phyloP scores from a whole-genome alignment of 805 yeast species.

The Clavispora vitiphila region DNA sequence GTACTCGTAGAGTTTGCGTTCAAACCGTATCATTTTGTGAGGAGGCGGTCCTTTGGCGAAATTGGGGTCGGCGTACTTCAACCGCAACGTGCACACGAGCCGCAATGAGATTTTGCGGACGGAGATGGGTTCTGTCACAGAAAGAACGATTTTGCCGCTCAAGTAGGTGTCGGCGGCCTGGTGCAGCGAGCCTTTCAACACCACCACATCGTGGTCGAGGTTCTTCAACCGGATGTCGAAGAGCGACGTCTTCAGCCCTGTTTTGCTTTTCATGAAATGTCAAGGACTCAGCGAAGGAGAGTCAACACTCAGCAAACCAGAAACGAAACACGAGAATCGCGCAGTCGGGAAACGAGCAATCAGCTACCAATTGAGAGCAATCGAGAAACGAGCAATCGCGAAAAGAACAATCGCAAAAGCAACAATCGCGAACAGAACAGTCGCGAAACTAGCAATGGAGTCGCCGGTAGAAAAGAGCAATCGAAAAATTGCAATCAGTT shows the following conservation, averaged over 20 bases:
- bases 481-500: too few relatives aligned
- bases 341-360: too few relatives aligned
- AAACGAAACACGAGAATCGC: too few relatives aligned
- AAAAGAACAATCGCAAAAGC: too few relatives aligned
- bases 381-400: too few relatives aligned
- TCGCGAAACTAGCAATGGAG: too few relatives aligned
- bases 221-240: slow-evolving; percentile 56
- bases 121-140: slow-evolving; percentile 69
- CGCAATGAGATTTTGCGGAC: slow-evolving; percentile 61
- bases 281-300: too few relatives aligned
- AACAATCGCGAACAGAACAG: too few relatives aligned
- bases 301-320: too few relatives aligned
- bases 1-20: slow-evolving; percentile 66
- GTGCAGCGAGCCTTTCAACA: slow-evolving; percentile 70
- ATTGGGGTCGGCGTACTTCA: slow-evolving; percentile 59
- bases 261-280: slow-evolving; percentile 17
- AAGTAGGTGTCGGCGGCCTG: slow-evolving; percentile 76
- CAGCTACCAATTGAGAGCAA: too few relatives aligned
- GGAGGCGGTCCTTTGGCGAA: slow-evolving; percentile 40
- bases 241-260: slow-evolving; percentile 26
- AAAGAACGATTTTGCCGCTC: slow-evolving; percentile 72
- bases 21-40: slow-evolving; percentile 43
- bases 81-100: slow-evolving; percentile 60
- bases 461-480: too few relatives aligned
- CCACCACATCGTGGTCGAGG: slow-evolving; percentile 70